Base-by-base conservation (phyloP, 345 rosid species). In the Raphanus raphanistrum region DNA sequence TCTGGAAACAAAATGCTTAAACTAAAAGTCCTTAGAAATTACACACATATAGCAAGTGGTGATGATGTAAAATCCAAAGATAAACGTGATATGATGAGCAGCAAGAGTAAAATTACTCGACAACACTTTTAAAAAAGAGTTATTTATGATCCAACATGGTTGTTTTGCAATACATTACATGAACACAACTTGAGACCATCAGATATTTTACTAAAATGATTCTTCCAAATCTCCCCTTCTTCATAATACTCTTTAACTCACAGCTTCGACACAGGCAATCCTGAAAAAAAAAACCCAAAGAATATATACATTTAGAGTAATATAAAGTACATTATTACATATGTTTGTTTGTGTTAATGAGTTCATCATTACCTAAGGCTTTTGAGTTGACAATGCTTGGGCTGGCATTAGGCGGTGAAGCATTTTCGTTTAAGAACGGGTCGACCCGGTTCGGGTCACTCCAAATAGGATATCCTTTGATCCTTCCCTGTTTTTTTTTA, bases 381-480 rank as follows among this genome's bases (percentile, higher is more conserved):
- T 90, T 95, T 5, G 99, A 80, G 69, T 95, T 95, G 82, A 92
- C 96, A 16, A 92, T 87, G 87, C 99, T 95, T 26, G 98, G 98
- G 77, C 82, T 76, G 28, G 98, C 99, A 5, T 90, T 87, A 0
- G 97, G 98, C 28, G 98, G 98, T 72, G 85, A 86, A 70, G 84
- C 88, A 13, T 86, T 90, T 82, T 87, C 94, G 0, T 92, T 85
- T 84, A 92, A 83, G 84, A 94, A 94, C 1, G 97, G 97, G 57
- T 85, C 97, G 5, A 92, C 87, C 16, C 77, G 82, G 81, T 94
- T 94, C 0, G 97, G 83, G 79, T 94, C 85, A 2, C 83, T 79
- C 98, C 98, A 94, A 25, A 86, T 36, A 0, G 98, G 98, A 60
- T 88, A 94, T n/a, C 95, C 95, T 86, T 92, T 94, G 66, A 94